phyloP scores from a whole-genome alignment of 164 flowering plant genomes.

The Sedum album region DNA sequence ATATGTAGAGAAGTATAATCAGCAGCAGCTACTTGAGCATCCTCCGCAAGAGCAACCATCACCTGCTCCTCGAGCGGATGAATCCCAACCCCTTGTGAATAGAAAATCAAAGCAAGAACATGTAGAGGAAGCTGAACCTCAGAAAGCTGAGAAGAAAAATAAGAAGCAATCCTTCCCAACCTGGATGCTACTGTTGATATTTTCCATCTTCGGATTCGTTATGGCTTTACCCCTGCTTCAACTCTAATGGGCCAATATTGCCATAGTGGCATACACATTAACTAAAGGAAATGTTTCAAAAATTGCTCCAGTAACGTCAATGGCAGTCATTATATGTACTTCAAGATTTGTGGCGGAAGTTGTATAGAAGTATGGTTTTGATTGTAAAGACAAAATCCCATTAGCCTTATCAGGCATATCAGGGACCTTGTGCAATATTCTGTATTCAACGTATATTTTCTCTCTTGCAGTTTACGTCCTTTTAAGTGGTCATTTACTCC shows the following conservation, averaged over 20 bases:
- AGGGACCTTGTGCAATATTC: background rate
- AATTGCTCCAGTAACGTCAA: background rate
- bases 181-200: conserved; percentile 67
- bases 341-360: background rate
- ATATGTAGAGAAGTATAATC: conserved; percentile 77
- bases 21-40: conserved; percentile 47
- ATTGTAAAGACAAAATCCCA: background rate
- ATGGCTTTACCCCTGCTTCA: conserved; percentile 89
- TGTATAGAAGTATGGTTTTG: conserved; percentile 3
- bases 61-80: conserved; percentile 20
- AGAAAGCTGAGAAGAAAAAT: conserved; percentile 26
- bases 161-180: conserved; percentile 50
- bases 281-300: background rate
- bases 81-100: conserved; percentile 19
- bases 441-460: background rate
- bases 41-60: conserved; percentile 25
- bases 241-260: conserved; percentile 24
- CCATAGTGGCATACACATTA: background rate
- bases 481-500: background rate
- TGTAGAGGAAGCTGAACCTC: conserved; percentile 20
- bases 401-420: background rate
- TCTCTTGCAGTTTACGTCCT: background rate
- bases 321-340: background rate
- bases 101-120: conserved; percentile 24
- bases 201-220: conserved; percentile 58